Conservation (phyloP, 2,329 filamentous ascomycete species). For the Fusarium stilboides region DNA sequence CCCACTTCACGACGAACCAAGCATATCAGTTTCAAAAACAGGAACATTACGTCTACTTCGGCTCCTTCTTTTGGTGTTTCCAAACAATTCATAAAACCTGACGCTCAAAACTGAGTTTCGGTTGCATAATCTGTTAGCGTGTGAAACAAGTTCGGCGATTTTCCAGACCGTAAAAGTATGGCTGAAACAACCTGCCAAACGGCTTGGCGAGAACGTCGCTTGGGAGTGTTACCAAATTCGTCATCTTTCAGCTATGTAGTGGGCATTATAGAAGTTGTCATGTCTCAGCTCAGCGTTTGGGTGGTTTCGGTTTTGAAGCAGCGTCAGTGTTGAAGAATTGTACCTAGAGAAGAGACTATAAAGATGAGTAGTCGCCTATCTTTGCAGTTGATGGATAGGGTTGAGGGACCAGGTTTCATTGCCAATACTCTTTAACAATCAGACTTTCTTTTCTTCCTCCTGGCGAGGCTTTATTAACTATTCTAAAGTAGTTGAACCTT, state of each 20-base stretch:
- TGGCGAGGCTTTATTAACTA: slow-evolving; percentile 15
- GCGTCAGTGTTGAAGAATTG: neutral
- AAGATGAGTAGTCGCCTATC: neutral
- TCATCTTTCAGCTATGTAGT: neutral
- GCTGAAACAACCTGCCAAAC: slow-evolving; percentile 25
- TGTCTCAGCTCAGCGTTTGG: slow-evolving; percentile 5
- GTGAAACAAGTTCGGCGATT: slow-evolving; percentile 17
- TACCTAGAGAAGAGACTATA: slow-evolving; percentile 2
- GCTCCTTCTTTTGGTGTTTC: neutral
- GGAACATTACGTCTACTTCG: neutral
- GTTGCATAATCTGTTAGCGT: neutral
- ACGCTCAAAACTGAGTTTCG: slow-evolving; percentile 1
- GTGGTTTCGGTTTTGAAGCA: slow-evolving; percentile 6
- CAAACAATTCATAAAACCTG: neutral
- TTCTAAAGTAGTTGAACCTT: slow-evolving; percentile 11
- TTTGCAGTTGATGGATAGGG: slow-evolving; percentile 8
- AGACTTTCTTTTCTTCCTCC: slow-evolving; percentile 16
- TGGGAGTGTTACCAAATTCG: neutral
- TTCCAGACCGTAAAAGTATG: neutral
- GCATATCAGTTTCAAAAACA: slow-evolving; percentile 13
- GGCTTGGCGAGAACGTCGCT: slow-evolving; percentile 1
- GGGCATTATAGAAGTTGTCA: neutral
- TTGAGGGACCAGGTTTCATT: neutral
- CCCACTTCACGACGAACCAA: slow-evolving; percentile 16
- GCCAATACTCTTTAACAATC: neutral